A percentile compares a stretch with the other conserved stretches of the same genome.
phyloP scores from a whole-genome alignment of 169 alveolate genomes.

The Eimeria zaria region DNA sequence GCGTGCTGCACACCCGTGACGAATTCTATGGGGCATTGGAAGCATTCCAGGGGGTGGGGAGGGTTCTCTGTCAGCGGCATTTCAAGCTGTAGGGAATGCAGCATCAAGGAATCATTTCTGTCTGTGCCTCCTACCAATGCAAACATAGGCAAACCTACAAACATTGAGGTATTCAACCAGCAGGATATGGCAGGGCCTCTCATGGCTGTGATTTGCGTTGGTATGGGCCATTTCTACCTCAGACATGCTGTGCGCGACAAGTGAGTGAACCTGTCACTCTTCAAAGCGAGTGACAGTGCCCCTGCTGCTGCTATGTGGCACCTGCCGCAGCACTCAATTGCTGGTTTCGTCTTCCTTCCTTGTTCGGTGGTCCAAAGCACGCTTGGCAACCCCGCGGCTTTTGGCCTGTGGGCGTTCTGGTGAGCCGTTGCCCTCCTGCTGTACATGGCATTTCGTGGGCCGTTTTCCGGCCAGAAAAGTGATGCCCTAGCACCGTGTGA shows the following conservation, averaged over 20 bases:
- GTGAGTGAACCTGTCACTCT: neutral
- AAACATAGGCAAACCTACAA: neutral
- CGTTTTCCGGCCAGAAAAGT: neutral
- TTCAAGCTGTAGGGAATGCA: slow-evolving; percentile 26
- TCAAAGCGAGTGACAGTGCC: too few species aligned
- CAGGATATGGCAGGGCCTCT: neutral
- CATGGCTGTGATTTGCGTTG: neutral
- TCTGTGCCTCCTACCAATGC: neutral
- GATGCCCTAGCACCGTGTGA: neutral
- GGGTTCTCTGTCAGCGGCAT: neutral
- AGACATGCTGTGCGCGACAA: slow-evolving; percentile 9
- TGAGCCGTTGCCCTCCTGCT: neutral
- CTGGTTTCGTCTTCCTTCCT: neutral
- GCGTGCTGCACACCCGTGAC: neutral
- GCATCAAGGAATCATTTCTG: neutral
- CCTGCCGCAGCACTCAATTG: neutral
- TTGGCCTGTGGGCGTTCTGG: neutral
- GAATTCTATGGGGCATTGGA: slow-evolving; percentile 29
- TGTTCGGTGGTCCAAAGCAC: neutral
- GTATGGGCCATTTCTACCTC: slow-evolving; percentile 17
- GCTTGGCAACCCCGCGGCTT: slow-evolving; percentile 12
- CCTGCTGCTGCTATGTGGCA: neutral
- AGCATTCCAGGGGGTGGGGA: slow-evolving; percentile 61
- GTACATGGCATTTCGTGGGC: neutral
- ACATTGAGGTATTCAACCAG: neutral